Evolutionary conservation across 192 early-diverging fungal genomes (phyloP).

Genomic region (Coemansia asiatica): DNA sequence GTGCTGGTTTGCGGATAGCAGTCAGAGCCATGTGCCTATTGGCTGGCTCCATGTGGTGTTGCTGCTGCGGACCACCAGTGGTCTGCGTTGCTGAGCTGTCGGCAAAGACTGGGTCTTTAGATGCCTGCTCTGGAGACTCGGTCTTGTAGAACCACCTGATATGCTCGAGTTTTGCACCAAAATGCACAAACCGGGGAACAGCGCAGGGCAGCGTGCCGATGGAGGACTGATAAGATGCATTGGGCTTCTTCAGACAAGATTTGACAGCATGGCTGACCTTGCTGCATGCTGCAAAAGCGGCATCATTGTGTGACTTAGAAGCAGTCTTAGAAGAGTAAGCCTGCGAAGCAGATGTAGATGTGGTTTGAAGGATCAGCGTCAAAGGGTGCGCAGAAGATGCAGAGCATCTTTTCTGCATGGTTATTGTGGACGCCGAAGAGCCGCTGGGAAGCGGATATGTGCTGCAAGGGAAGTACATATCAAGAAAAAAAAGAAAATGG

Average conservation of each 20-base stretch:
- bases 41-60: background rate
- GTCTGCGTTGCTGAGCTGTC: background rate
- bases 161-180: constrained; percentile 62
- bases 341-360: background rate
- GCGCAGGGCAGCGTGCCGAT: background rate
- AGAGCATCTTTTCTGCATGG: too few species aligned
- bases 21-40: background rate
- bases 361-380: constrained; percentile 26
- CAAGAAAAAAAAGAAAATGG: too few species aligned
- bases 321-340: too few species aligned
- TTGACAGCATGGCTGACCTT: constrained; percentile 15
- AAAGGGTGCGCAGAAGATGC: constrained; percentile 9
- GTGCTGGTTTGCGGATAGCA: constrained; percentile 35
- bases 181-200: constrained; percentile 62
- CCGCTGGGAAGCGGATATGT: background rate
- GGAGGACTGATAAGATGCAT: background rate
- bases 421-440: too few species aligned
- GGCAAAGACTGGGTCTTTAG: constrained; percentile 17
- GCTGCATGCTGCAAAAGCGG: background rate
- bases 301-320: too few species aligned
- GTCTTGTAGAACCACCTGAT: constrained; percentile 64
- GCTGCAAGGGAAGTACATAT: too few species aligned
- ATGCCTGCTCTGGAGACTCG: constrained; percentile 58
- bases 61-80: background rate
- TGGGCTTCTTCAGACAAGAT: constrained; percentile 40